Evolutionary conservation across 2,329 filamentous ascomycete species (phyloP).

Genomic region (Fusarium piperis): DNA sequence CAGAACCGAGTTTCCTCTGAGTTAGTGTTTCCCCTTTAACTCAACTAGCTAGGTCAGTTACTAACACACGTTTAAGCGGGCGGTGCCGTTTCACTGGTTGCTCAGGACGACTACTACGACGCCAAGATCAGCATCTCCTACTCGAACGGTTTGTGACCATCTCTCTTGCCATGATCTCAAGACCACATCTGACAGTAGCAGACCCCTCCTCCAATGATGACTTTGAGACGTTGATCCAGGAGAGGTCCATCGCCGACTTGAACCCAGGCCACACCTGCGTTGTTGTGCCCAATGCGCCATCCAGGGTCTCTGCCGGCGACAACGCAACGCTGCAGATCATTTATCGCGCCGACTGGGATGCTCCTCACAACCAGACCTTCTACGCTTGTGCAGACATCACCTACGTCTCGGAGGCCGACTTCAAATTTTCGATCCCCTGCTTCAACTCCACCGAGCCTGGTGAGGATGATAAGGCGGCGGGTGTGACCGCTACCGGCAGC

Average conservation of each 20-base stretch:
- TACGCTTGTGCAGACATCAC: constrained; percentile 62
- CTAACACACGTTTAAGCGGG: constrained; percentile 54
- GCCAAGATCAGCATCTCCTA: constrained; percentile 65
- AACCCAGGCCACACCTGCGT: constrained; percentile 60
- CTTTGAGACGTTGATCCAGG: constrained; percentile 51
- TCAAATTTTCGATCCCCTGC: constrained; percentile 50
- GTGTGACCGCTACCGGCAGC: constrained; percentile 11
- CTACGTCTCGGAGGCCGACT: constrained; percentile 50
- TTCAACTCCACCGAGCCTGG: constrained; percentile 55
- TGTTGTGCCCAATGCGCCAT: constrained; percentile 47
- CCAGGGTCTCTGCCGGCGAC: constrained; percentile 49
- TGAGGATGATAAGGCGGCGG: constrained; percentile 35
- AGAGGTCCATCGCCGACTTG: constrained; percentile 49
- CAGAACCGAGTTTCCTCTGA: constrained; percentile 65
- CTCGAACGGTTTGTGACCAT: constrained; percentile 51
- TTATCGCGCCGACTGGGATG: constrained; percentile 57
- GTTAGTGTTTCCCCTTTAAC: constrained; percentile 43
- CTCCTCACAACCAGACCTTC: constrained; percentile 55
- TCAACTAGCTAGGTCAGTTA: not conserved
- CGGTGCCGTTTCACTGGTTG: constrained; percentile 64
- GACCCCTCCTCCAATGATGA: constrained; percentile 53
- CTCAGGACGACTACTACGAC: constrained; percentile 66
- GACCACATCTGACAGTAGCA: constrained; percentile 11
- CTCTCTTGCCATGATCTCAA: not conserved
- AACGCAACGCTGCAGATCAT: constrained; percentile 61